Percentiles rank a stretch among this genome's conserved stretches.
Conservation (phyloP, 768 basidiomycete species). For the Tricholoma sp. region DNA sequence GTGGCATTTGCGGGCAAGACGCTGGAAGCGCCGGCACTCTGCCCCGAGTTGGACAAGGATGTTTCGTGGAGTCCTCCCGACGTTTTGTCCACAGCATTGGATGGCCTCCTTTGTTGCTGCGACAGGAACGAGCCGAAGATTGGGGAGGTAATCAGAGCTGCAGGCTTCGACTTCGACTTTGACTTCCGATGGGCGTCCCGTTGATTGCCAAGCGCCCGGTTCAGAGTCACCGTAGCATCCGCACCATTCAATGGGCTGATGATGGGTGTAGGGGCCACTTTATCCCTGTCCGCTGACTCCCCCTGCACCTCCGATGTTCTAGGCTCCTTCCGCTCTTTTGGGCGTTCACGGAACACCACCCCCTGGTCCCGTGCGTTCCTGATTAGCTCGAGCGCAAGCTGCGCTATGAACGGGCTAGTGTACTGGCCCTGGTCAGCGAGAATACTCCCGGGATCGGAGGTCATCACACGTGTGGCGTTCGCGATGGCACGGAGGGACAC, state of each 20-base stretch:
- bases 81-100: constrained; percentile 13
- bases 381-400: constrained; percentile 64
- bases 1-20: constrained; percentile 10
- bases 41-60: constrained; percentile 23
- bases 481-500: constrained; percentile 69
- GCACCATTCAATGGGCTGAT: constrained; percentile 35
- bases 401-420: constrained; percentile 52
- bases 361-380: constrained; percentile 62
- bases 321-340: constrained; percentile 41
- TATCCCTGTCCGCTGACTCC: constrained; percentile 20
- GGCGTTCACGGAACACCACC: constrained; percentile 42
- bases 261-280: constrained; percentile 34
- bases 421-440: constrained; percentile 67
- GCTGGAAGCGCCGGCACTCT: constrained; percentile 17
- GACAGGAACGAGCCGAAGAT: constrained; percentile 56
- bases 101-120: constrained; percentile 42
- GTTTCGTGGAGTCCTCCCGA: constrained; percentile 12
- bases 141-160: constrained; percentile 40
- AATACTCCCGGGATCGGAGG: constrained; percentile 67
- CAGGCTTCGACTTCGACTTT: constrained; percentile 30
- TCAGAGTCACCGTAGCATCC: constrained; percentile 43
- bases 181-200: constrained; percentile 26
- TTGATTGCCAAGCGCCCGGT: constrained; percentile 39
- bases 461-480: constrained; percentile 87
- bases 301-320: constrained; percentile 15